phyloP scores from a whole-genome alignment of 371 early-diverging fungal species.

The Batrachochytrium dendrobatidis region DNA sequence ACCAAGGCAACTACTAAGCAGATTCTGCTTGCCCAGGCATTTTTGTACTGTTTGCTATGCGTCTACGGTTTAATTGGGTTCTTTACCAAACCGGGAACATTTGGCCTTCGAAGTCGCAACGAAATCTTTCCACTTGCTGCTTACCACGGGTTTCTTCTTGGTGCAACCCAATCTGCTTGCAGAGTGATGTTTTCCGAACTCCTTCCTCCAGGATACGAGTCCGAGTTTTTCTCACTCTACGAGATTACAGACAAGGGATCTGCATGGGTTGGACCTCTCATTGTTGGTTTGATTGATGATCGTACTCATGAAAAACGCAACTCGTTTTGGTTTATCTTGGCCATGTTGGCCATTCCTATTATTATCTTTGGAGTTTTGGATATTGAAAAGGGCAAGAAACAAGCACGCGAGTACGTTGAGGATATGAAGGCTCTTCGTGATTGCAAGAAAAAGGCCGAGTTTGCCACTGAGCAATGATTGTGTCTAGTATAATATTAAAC shows the following conservation, averaged over 20 bases:
- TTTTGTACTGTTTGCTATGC: conserved; percentile 34
- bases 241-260: conserved; percentile 60
- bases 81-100: conserved; percentile 22
- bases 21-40: conserved; percentile 23
- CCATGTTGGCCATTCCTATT: conserved; percentile 37
- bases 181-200: conserved; percentile 26
- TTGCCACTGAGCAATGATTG: too few relatives aligned
- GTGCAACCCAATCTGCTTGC: conserved; percentile 39
- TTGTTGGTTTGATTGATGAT: conserved; percentile 46
- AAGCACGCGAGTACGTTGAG: conserved; percentile 35
- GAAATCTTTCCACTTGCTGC: conserved; percentile 42
- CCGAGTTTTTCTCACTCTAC: conserved; percentile 24
- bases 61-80: conserved; percentile 53
- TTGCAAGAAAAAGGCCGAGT: background rate
- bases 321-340: conserved; percentile 32
- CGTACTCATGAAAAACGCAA: conserved; percentile 23
- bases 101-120: conserved; percentile 35
- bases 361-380: conserved; percentile 36
- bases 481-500: too few relatives aligned
- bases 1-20: conserved; percentile 21
- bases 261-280: conserved; percentile 55
- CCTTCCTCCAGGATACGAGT: conserved; percentile 25
- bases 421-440: too few relatives aligned
- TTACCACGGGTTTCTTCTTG: conserved; percentile 48
- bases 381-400: conserved; percentile 39